Conservation (phyloP, 768 basidiomycete species). For the Pleurotus sapidus region DNA sequence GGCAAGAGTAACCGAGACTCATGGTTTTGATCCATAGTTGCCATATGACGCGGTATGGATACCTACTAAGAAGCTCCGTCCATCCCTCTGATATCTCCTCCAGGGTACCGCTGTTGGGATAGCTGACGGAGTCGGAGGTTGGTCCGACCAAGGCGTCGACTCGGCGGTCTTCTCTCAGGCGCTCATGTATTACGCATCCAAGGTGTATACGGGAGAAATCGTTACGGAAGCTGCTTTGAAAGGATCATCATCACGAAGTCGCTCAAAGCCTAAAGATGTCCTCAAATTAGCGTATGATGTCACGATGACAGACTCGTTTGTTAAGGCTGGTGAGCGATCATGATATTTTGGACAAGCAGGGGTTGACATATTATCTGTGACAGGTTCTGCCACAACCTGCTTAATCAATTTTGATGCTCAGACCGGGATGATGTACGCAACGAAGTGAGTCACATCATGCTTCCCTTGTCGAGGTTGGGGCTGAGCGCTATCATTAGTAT, state of each 20-base stretch:
- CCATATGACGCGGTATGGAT: slow-evolving; percentile 69
- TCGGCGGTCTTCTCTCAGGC: slow-evolving; percentile 89
- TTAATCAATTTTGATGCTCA: slow-evolving; percentile 71
- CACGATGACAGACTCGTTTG: slow-evolving; percentile 63
- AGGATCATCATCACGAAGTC: slow-evolving; percentile 43
- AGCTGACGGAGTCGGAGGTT: slow-evolving; percentile 93
- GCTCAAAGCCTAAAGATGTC: slow-evolving; percentile 54
- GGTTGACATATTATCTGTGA: neutral
- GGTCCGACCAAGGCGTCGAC: slow-evolving; percentile 81
- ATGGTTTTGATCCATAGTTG: slow-evolving; percentile 48
- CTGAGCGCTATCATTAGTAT: slow-evolving; percentile 22
- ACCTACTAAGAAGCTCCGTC: slow-evolving; percentile 16
- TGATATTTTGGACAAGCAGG: neutral
- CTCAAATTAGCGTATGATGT: slow-evolving; percentile 70
- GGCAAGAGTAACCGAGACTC: slow-evolving; percentile 2
- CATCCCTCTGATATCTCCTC: slow-evolving; percentile 26
- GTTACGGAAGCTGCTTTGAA: slow-evolving; percentile 38
- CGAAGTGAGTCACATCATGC: slow-evolving; percentile 53
- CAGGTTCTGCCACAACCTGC: slow-evolving; percentile 86
- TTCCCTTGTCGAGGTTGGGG: slow-evolving; percentile 29
- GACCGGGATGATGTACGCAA: slow-evolving; percentile 69
- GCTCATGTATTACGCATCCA: slow-evolving; percentile 76
- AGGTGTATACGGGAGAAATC: slow-evolving; percentile 46
- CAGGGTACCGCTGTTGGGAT: slow-evolving; percentile 81
- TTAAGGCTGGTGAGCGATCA: slow-evolving; percentile 56